Conservation (phyloP, 108 stramenopile genomes). For the Cyclostephanos invisitatus region DNA sequence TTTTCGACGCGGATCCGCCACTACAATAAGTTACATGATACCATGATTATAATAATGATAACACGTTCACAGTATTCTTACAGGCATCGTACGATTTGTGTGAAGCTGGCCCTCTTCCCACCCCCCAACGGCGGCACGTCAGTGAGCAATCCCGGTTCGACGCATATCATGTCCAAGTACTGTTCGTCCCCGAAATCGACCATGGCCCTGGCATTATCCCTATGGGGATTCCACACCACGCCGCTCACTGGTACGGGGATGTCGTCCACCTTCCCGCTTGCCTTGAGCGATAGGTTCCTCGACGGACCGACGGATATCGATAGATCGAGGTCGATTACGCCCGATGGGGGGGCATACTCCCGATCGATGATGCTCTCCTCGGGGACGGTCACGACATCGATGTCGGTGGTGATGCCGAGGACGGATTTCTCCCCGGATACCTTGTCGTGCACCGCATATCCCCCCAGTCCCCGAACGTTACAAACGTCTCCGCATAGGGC, state of each 20-base stretch:
- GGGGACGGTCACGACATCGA: slow-evolving; percentile 43
- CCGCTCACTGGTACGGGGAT: slow-evolving; percentile 50
- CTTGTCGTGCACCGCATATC: slow-evolving; percentile 59
- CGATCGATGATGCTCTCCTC: slow-evolving; percentile 52
- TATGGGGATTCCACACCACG: slow-evolving; percentile 59
- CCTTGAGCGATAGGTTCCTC: slow-evolving; percentile 38
- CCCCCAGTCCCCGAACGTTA: slow-evolving; percentile 67
- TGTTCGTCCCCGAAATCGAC: slow-evolving; percentile 76
- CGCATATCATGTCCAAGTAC: slow-evolving; percentile 84
- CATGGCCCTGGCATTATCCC: slow-evolving; percentile 71
- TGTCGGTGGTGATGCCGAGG: slow-evolving; percentile 46
- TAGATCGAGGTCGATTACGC: slow-evolving; percentile 54
- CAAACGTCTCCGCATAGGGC: slow-evolving; percentile 61
- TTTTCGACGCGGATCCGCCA: background rate
- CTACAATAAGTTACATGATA: too few relatives aligned
- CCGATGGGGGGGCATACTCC: slow-evolving; percentile 63
- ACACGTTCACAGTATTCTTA: too few relatives aligned
- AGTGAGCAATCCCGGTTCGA: slow-evolving; percentile 74
- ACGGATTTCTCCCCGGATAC: slow-evolving; percentile 49
- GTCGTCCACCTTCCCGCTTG: slow-evolving; percentile 57
- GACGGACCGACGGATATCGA: slow-evolving; percentile 49
- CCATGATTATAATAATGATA: too few relatives aligned
- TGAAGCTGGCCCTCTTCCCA: slow-evolving; percentile 55
- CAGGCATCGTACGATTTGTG: slow-evolving; percentile 52
- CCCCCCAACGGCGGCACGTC: slow-evolving; percentile 45